Base-by-base conservation (phyloP, 805 yeast genomes). In the Metschnikowia corniflorae region DNA sequence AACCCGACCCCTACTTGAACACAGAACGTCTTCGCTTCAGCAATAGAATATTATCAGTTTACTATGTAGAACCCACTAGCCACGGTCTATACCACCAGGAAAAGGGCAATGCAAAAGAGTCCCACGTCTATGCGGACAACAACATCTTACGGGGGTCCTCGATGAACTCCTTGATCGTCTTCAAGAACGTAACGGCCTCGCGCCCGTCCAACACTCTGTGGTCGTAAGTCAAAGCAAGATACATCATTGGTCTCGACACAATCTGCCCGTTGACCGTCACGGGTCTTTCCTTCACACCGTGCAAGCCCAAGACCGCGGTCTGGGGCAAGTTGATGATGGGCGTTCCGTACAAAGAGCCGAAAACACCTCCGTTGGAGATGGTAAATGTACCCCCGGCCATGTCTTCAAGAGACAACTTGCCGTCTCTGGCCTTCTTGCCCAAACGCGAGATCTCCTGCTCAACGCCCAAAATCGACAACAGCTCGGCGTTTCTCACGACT, bases 331-430 rank as follows among this genome's bases (percentile, higher is more conserved):
- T 93, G 64, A 93, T 91, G 68, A 93, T 93, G 58, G 98, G 98
- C 35, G 98, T 93, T 64, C 98, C 98, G 65, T 84, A 87, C 51
- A 93, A 74, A 17, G 97, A 93, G 48, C 98, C 98, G 58, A 93
- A 93, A 40, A 93, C 96, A 67, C 98, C 98, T 64, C 98, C 98
- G 72, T 93, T 93, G 38, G 97, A 93, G 57, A 93, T 93, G 58
- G 98, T 93, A 76, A 93, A 89, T 43, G 97, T 89, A 66, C 98
- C 98, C 65, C 98, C 98, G 44, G 96, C 78, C 97, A 93, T 91
- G 67, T 93, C 98, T 74, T 93, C 98, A 49, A 93, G 70, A 38
- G 97, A 86, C 60, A 93, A 77, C 71, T 93, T 89, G 58, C 93
- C 93, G 62, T 91, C 97, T 68, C 97, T 86, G 46, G 98, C 98